phyloP scores from a whole-genome alignment of 805 yeast genomes.

The Barnettozyma sp. region DNA sequence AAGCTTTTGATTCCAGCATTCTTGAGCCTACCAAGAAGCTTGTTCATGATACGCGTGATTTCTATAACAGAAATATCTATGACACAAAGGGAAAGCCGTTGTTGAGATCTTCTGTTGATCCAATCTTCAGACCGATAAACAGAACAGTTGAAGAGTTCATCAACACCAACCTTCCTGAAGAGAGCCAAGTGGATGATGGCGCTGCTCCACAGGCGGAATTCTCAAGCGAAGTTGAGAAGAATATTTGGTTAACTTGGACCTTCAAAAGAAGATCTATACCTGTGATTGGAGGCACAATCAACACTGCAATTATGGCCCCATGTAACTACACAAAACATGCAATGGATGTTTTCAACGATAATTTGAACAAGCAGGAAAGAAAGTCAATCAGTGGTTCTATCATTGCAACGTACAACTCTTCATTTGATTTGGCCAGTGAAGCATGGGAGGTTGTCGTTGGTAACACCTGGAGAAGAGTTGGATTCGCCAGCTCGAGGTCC shows the following conservation, averaged over 20 bases:
- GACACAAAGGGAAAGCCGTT: slow-evolving; percentile 58
- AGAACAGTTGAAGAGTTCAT: slow-evolving; percentile 40
- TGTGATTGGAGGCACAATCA: slow-evolving; percentile 24
- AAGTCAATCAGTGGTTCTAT: slow-evolving; percentile 25
- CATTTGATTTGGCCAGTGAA: slow-evolving; percentile 28
- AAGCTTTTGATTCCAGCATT: slow-evolving; percentile 30
- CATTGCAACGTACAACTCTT: slow-evolving; percentile 28
- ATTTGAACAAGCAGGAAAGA: slow-evolving; percentile 34
- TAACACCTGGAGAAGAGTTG: slow-evolving; percentile 13
- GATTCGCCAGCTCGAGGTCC: too few relatives aligned
- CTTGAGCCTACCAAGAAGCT: slow-evolving; percentile 44
- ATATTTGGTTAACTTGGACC: slow-evolving; percentile 36
- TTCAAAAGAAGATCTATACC: slow-evolving; percentile 35
- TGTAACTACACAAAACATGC: slow-evolving; percentile 30
- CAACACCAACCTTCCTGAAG: slow-evolving; percentile 31
- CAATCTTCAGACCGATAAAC: slow-evolving; percentile 57
- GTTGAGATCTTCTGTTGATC: slow-evolving; percentile 55
- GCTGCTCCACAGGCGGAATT: too few relatives aligned
- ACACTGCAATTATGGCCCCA: slow-evolving; percentile 29
- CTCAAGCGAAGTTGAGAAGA: slow-evolving; percentile 53
- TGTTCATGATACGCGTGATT: slow-evolving; percentile 40
- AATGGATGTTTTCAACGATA: slow-evolving; percentile 32
- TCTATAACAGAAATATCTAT: slow-evolving; percentile 43
- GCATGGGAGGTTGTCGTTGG: slow-evolving; percentile 15
- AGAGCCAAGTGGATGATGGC: slow-evolving; percentile 34